phyloP scores from a whole-genome alignment of 495 filamentous ascomycete species.

The Lophiostoma macrostomum region DNA sequence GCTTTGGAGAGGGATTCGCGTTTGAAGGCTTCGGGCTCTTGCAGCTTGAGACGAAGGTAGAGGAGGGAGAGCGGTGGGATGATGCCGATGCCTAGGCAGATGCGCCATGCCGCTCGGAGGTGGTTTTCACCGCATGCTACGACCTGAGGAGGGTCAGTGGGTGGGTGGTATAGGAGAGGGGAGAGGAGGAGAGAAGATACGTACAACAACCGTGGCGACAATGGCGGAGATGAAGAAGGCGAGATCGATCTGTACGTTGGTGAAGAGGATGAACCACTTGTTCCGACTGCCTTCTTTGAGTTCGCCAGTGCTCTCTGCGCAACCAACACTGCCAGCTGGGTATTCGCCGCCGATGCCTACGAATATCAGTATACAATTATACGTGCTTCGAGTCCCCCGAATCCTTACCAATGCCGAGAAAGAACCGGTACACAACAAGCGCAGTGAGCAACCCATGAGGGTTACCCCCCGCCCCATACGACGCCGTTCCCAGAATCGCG shows the following conservation, averaged over 20 bases:
- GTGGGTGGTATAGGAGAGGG: too few species aligned
- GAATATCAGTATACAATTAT: not conserved
- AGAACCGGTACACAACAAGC: conserved; percentile 81
- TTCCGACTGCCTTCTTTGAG: conserved; percentile 76
- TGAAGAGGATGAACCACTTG: conserved; percentile 90
- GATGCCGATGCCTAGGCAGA: conserved; percentile 72
- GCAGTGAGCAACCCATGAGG: conserved; percentile 71
- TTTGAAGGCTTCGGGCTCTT: conserved; percentile 82
- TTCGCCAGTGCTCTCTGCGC: conserved; percentile 80
- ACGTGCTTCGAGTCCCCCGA: not conserved
- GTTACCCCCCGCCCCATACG: conserved; percentile 64
- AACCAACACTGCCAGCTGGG: conserved; percentile 81
- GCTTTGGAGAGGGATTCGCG: conserved; percentile 51
- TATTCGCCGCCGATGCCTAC: conserved; percentile 70
- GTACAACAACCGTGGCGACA: conserved; percentile 55
- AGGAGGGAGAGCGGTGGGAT: conserved; percentile 75
- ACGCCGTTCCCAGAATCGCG: conserved; percentile 71
- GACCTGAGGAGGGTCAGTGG: conserved; percentile 41
- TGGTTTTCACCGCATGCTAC: conserved; percentile 68
- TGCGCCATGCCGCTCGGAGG: conserved; percentile 70
- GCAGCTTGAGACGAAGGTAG: conserved; percentile 68
- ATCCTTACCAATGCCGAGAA: conserved; percentile 56
- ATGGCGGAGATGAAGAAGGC: conserved; percentile 75
- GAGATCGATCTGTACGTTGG: conserved; percentile 82
- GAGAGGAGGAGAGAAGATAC: too few species aligned